Evolutionary conservation across 768 basidiomycete species (phyloP).

Genomic region (Suillus subalutaceus): DNA sequence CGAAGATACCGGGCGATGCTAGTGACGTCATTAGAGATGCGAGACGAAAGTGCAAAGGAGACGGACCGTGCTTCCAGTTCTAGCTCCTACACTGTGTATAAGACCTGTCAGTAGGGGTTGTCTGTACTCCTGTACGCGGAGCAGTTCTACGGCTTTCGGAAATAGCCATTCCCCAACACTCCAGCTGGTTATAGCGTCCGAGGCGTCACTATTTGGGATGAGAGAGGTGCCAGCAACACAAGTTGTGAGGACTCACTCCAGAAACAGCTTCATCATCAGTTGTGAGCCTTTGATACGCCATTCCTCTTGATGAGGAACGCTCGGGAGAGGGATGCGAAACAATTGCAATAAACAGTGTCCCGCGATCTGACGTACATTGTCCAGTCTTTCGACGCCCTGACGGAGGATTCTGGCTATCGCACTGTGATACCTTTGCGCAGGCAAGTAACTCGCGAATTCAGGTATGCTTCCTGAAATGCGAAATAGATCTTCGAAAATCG

Average conservation of each 20-base stretch:
- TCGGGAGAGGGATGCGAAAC: slow-evolving; percentile 49
- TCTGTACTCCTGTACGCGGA: slow-evolving; percentile 67
- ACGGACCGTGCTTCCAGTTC: slow-evolving; percentile 83
- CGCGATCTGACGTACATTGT: slow-evolving; percentile 85
- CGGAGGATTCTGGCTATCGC: slow-evolving; percentile 75
- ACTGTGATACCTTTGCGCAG: slow-evolving; percentile 55
- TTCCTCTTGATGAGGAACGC: slow-evolving; percentile 37
- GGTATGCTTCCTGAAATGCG: slow-evolving; percentile 41
- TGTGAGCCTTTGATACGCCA: slow-evolving; percentile 57
- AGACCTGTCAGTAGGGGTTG: slow-evolving; percentile 66
- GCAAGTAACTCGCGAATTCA: slow-evolving; percentile 61
- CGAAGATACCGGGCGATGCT: slow-evolving; percentile 71
- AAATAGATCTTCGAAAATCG: slow-evolving; percentile 55
- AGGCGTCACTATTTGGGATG: slow-evolving; percentile 32
- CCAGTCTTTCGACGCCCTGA: slow-evolving; percentile 88
- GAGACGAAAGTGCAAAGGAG: slow-evolving; percentile 9
- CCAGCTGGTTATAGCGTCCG: slow-evolving; percentile 50
- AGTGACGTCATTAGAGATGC: slow-evolving; percentile 21
- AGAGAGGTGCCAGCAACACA: neutral
- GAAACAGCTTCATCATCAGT: slow-evolving; percentile 57
- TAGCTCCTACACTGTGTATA: slow-evolving; percentile 79
- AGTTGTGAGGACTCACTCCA: slow-evolving; percentile 40
- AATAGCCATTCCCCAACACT: slow-evolving; percentile 76
- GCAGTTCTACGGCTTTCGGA: slow-evolving; percentile 67
- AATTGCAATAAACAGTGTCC: slow-evolving; percentile 62